These are phyloP conservation scores for Phaeosphaeriaceae sp. DNA, from an alignment of 2,329 filamentous ascomycete genomes.

Conservation along the genomic window DNA sequence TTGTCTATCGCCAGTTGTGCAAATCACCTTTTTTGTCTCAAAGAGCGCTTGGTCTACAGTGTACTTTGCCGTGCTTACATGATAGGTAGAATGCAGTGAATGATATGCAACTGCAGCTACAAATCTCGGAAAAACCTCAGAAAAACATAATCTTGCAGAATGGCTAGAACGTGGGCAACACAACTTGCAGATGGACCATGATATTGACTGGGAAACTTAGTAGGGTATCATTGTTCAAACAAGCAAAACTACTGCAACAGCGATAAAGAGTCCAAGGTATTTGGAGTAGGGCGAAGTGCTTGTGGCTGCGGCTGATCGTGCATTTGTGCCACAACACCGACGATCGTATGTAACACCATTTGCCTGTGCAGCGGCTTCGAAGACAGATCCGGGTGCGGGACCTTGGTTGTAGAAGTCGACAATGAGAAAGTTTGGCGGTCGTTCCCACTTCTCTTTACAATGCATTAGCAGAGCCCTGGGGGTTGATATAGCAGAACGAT, in stretches of 20 bases:
- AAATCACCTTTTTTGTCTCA: too few relatives aligned
- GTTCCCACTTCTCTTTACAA: constrained; percentile 38
- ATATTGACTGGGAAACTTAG: neutral
- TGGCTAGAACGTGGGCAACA: neutral
- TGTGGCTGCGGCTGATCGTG: constrained; percentile 16
- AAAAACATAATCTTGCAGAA: neutral
- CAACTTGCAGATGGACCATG: neutral
- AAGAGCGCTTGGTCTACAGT: too few relatives aligned
- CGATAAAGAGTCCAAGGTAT: constrained; percentile 27
- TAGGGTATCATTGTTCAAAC: constrained; percentile 16
- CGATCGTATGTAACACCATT: constrained; percentile 76
- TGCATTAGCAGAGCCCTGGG: constrained; percentile 8
- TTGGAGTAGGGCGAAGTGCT: constrained; percentile 15
- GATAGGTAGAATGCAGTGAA: too few relatives aligned
- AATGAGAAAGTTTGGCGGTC: constrained; percentile 51
- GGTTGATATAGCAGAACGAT: neutral
- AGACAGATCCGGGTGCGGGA: constrained; percentile 46
- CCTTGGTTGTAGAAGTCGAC: constrained; percentile 52
- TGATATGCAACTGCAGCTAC: too few relatives aligned
- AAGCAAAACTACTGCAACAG: constrained; percentile 21
- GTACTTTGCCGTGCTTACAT: too few relatives aligned
- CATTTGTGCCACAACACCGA: constrained; percentile 61
- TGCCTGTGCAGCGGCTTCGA: constrained; percentile 53
- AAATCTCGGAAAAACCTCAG: too few relatives aligned
- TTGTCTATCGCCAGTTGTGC: too few relatives aligned